phyloP scores from a whole-genome alignment of 1,284 basidiomycete genomes.

The Schizophyllum commune region DNA sequence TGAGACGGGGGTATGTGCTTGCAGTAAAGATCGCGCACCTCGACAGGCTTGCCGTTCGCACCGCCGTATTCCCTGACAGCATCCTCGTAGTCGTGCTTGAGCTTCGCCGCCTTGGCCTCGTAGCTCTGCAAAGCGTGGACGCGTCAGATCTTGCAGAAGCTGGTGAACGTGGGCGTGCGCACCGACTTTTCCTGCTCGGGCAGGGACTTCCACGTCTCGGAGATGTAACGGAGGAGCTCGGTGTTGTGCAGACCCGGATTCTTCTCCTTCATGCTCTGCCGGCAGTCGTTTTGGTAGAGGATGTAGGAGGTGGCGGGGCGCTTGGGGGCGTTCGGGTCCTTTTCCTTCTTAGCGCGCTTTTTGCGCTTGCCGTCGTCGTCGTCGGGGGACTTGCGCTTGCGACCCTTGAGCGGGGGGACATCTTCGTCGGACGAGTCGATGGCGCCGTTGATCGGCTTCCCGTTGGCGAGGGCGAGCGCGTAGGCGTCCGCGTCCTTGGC shows the following conservation, averaged over 20 bases:
- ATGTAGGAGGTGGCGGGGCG: slow-evolving; percentile 93
- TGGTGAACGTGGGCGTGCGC: slow-evolving; percentile 15
- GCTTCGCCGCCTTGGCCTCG: slow-evolving; percentile 28
- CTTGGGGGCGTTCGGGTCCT: slow-evolving; percentile 93
- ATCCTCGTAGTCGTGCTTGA: slow-evolving; percentile 41
- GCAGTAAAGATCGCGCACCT: neutral
- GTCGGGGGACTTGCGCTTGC: slow-evolving; percentile 33
- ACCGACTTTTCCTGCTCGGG: slow-evolving; percentile 68
- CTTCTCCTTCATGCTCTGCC: slow-evolving; percentile 60
- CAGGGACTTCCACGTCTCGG: slow-evolving; percentile 70
- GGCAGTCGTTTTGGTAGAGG: slow-evolving; percentile 90
- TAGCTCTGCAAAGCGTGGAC: slow-evolving; percentile 23
- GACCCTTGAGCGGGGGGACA: slow-evolving; percentile 11
- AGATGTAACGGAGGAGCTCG: slow-evolving; percentile 69
- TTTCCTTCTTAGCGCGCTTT: slow-evolving; percentile 46
- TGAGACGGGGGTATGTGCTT: neutral
- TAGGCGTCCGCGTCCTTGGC: slow-evolving; percentile 51
- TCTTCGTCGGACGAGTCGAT: neutral
- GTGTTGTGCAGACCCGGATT: slow-evolving; percentile 63
- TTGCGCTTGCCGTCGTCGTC: slow-evolving; percentile 37
- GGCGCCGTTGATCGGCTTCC: slow-evolving; percentile 4
- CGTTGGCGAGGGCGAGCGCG: slow-evolving; percentile 30
- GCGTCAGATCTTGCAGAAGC: slow-evolving; percentile 14
- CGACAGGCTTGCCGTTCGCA: neutral
- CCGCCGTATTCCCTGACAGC: slow-evolving; percentile 46